Conservation (phyloP, 495 filamentous ascomycete species). For the Friedmanniomyces simplex region DNA sequence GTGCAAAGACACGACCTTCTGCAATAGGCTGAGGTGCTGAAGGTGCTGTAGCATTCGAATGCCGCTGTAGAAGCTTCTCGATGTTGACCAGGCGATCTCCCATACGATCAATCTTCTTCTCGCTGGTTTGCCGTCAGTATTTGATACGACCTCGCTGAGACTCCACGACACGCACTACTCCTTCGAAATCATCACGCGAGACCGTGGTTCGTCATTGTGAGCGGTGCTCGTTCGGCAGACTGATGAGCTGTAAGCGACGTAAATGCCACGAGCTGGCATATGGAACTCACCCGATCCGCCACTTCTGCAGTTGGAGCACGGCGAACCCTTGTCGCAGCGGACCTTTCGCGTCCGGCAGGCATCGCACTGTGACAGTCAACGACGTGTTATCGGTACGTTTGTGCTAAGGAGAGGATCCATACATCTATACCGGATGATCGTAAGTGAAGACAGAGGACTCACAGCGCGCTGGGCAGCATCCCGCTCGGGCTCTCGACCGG, state of each 20-base stretch:
- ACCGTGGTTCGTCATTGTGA: neutral
- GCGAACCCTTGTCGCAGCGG: neutral
- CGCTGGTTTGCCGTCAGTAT: neutral
- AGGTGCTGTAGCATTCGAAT: neutral
- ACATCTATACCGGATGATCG: too few species aligned
- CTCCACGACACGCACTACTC: neutral
- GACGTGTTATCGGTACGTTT: neutral
- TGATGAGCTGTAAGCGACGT: neutral
- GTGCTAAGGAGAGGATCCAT: too few species aligned
- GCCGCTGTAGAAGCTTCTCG: neutral
- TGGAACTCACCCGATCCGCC: neutral
- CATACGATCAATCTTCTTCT: conserved; percentile 1
- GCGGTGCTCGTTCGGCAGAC: neutral
- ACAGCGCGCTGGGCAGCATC: neutral
- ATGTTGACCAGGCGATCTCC: neutral
- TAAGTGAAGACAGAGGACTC: neutral
- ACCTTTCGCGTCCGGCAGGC: neutral
- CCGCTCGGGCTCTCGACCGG: neutral
- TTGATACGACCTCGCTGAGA: neutral
- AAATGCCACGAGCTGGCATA: neutral
- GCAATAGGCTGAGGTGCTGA: too few species aligned
- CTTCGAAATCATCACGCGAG: neutral
- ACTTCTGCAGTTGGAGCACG: neutral
- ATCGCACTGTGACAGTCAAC: neutral
- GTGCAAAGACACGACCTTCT: too few species aligned